Base-by-base conservation (phyloP, 164 flowering plant genomes). In the Vitis riparia region DNA sequence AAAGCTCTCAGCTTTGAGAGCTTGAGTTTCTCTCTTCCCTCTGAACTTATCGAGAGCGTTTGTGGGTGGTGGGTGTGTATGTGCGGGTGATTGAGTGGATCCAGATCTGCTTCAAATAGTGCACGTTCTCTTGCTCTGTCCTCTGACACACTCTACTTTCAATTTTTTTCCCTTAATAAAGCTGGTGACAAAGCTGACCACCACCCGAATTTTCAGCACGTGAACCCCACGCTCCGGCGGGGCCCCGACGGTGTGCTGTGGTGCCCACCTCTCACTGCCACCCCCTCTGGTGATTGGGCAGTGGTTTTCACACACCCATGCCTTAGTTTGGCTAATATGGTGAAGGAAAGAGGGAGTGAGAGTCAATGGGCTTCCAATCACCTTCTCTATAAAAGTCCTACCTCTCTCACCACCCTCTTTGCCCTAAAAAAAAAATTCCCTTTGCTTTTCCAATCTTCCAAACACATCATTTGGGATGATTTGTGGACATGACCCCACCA, bases 21-120 rank as follows among this genome's bases (percentile, higher is more conserved):
- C 12, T 58, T 17, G 15, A 3, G 6, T 4, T 52, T 50, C 53
- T 19, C 44, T 37, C 63, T n/a, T 52, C 29, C 9, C 62, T 47
- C 58, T 16, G 27, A 23, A 59, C 23, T 59, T 16, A 59, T 56
- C 32, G 72, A 29, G 70, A 23, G 66, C 53, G 59, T 32, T 51
- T 11, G 69, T 49, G 57, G 56, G 27, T 19, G 1, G 70, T 27
- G 63, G 44, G 61, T 27, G 44, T 7, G 59, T 29, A 53, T 48
- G 63, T 53, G 67, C 19, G 59, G 65, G 65, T 62, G 66, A 11
- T 56, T 27, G 72, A 68, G 72, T 69, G 78, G 82, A 80, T 80
- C 80, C 75, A 83, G 84, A 83, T 83, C 86, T 83, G 68, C 76
- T 68, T 76, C 78, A 78, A 80, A 80, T 76, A 76, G 65, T 72